Base-by-base conservation (phyloP, 2,329 filamentous ascomycete species). In the Fusarium sp. region DNA sequence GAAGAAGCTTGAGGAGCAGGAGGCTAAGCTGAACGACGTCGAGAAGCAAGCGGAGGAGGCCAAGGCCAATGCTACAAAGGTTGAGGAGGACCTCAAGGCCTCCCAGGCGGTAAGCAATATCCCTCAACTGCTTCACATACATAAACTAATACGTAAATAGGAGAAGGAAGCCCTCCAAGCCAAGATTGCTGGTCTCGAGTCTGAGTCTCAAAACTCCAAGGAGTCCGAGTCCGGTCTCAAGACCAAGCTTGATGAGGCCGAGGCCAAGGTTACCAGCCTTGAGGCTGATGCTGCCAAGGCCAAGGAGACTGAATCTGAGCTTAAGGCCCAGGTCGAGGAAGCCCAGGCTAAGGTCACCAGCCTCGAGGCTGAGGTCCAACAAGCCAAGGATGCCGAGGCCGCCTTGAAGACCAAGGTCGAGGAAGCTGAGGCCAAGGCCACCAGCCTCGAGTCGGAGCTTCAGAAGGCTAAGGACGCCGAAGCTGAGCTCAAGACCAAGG, bases 31-130 rank as follows among this genome's bases (percentile, higher is more conserved):
- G 33, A 65, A 74, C 13, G 69, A 61, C n/a, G 74, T 80, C 31
- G 69, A 77, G 56, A 73, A 74, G 58, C 67, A 80, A 62, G 67
- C 68, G 6, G 77, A 80, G 58, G 74, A 75, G 53, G 79, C 79
- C 4, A 76, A 81, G 61, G 73, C 77, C 60, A 80, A 81, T 67
- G 77, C 77, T 4, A 72, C 76, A 23, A 78, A 81, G 71, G 76
- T 77, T 10, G 75, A 79, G 25, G 79, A 79, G 18, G 75, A 81
- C 53, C 74, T 84, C 7, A 73, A 77, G 56, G 64, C 74, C 29
- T 73, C 75, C 2, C 69, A 79, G 46, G 67, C 70, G 25, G 79
- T 81, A 77, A 68, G 77, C 58, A 38, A 2, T 36, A 42, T 44
- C 13, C 31, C 18, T 23, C 23, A 18, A 42, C 36, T 25, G 20